Evolutionary conservation across 1,284 basidiomycete genomes (phyloP), one percentile per base, ranked within the genome.

Genomic region (Pseudomicrostroma phylloplanum): DNA sequence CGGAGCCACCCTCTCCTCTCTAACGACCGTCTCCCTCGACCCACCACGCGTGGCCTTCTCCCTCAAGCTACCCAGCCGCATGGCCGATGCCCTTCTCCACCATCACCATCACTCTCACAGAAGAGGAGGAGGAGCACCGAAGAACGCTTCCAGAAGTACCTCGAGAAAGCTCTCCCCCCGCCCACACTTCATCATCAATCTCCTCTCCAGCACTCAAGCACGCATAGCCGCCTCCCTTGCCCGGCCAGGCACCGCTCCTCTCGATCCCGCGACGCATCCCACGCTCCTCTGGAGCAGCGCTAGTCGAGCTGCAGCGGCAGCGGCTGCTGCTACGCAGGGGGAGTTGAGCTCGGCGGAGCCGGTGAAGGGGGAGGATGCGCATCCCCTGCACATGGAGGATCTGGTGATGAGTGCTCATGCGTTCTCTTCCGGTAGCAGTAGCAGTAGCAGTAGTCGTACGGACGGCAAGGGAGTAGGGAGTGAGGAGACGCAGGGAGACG

Each of bases 151-250:
- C 39, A 26, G 15, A 46, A 41, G 41, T 9, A n/a, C n/a, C n/a
- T n/a, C n/a, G n/a, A 15, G 43, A 26, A 3, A 36, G 4, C 30
- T 36, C 30, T 36, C 30, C 9, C 30, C 30, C 9, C 30, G 30
- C 30, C 51, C 62, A 17, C 62, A 64, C 43, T 64, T 64, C 43
- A 53, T 64, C 9, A 56, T 64, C 54, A 64, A 64, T 36, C 25
- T 64, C 23, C 59, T 64, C 26, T 62, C 60, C 23, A 12, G 23
- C 36, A n/a, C 19, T 19, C 62, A 64, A 49, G 58, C 40, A 17
- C 26, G 36, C 13, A 57, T 53, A 39, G 62, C 62, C 17, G 42
- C 25, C 12, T 49, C 36, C 2, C 63, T 64, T 30, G 59, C 62
- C 42, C 60, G 62, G 43, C 61, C 61, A 26, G 61, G 61, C 7